Conservation (phyloP, 1,284 basidiomycete species). For the Cutaneotrichosporon sp. region DNA sequence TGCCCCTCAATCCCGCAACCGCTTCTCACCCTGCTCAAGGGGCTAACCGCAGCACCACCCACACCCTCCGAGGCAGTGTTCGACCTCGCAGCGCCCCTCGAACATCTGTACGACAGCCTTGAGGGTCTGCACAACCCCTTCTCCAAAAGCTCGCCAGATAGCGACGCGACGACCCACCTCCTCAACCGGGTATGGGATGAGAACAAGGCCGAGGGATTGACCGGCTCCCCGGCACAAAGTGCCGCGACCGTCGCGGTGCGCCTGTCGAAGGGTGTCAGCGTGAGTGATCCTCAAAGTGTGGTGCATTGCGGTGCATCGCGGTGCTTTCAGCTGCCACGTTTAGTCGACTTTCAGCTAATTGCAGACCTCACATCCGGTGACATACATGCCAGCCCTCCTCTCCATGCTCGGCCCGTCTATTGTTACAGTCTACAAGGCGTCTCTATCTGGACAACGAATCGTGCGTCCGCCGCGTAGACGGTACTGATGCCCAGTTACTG, state of each 20-base stretch:
- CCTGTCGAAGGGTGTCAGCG: slow-evolving; percentile 5
- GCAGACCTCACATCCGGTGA: slow-evolving; percentile 31
- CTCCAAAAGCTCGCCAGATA: neutral
- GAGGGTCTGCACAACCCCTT: slow-evolving; percentile 22
- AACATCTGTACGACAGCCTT: slow-evolving; percentile 29
- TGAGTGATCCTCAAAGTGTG: neutral
- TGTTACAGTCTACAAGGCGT: slow-evolving; percentile 38
- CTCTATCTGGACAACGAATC: slow-evolving; percentile 36
- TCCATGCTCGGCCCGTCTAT: slow-evolving; percentile 35
- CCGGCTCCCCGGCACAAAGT: neutral
- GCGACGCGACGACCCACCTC: slow-evolving; percentile 1
- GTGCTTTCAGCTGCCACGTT: neutral
- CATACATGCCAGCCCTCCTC: slow-evolving; percentile 36
- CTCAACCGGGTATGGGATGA: slow-evolving; percentile 22
- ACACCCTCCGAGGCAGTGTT: slow-evolving; percentile 22
- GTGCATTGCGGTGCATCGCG: neutral
- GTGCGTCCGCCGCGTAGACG: slow-evolving; percentile 18
- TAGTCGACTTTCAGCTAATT: neutral
- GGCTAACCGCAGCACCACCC: slow-evolving; percentile 14
- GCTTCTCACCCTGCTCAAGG: neutral
- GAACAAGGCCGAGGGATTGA: slow-evolving; percentile 1
- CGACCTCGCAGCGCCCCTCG: slow-evolving; percentile 22
- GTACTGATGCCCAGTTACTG: slow-evolving; percentile 28
- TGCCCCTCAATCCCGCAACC: neutral
- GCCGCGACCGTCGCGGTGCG: slow-evolving; percentile 10